Evolutionary conservation across 495 filamentous ascomycete genomes (phyloP).

Genomic region (Haplographium delicatum): DNA sequence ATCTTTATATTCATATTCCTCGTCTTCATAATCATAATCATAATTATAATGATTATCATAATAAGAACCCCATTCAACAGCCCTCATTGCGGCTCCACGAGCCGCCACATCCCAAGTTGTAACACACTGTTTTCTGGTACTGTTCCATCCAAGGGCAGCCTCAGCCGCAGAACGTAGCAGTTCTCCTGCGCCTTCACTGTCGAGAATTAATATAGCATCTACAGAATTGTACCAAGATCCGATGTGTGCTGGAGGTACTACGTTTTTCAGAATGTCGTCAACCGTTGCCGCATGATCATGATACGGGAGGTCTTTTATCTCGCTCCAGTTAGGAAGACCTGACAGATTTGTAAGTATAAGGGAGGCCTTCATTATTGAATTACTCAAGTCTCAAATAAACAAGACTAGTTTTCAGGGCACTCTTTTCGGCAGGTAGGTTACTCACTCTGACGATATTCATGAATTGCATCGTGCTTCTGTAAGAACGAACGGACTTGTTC

Average conservation of each 20-base stretch:
- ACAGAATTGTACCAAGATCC: constrained; percentile 1
- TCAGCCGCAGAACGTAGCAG: constrained; percentile 2
- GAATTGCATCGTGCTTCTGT: not conserved
- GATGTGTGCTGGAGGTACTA: not conserved
- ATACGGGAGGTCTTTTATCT: not conserved
- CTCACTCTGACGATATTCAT: not conserved
- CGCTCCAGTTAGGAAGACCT: not conserved
- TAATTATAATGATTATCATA: not conserved
- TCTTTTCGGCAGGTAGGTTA: no score
- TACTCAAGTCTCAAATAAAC: no score
- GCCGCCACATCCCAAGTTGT: not conserved
- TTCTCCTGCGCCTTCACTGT: not conserved
- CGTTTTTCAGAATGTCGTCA: not conserved
- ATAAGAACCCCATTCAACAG: not conserved
- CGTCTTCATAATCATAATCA: not conserved
- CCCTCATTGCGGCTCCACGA: constrained; percentile 3
- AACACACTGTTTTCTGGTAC: not conserved
- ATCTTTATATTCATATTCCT: not conserved
- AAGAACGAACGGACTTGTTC: not conserved
- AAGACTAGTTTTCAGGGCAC: no score
- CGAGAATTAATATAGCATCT: constrained; percentile 1
- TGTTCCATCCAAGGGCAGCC: not conserved
- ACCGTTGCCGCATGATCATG: not conserved
- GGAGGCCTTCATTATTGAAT: no score
- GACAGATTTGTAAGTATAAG: no score